A percentile compares a stretch with the other conserved stretches of the same genome.
These are phyloP conservation scores for Leccinum incarnatum DNA, from an alignment of 768 basidiomycete species.

Conservation along the genomic window DNA sequence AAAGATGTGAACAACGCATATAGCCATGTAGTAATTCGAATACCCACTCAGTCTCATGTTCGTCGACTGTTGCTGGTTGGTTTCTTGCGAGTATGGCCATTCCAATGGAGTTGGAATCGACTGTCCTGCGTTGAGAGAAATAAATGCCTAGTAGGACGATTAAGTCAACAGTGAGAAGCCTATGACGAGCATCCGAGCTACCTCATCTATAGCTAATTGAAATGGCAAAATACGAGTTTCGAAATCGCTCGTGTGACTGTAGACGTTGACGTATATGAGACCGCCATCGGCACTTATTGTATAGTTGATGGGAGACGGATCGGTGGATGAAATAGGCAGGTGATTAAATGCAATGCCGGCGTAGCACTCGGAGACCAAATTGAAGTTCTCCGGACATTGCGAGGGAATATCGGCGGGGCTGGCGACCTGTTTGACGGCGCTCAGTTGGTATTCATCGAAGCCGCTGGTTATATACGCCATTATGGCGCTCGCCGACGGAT, in stretches of 20 bases:
- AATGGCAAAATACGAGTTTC: slow-evolving; percentile 66
- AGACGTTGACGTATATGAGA: slow-evolving; percentile 61
- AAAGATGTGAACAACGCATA: slow-evolving; percentile 4
- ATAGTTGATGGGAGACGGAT: slow-evolving; percentile 50
- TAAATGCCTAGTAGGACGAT: slow-evolving; percentile 57
- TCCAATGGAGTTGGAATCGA: slow-evolving; percentile 56
- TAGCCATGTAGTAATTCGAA: not conserved
- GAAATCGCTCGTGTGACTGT: slow-evolving; percentile 62
- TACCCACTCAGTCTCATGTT: slow-evolving; percentile 54
- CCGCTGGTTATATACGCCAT: slow-evolving; percentile 56
- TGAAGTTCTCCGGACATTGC: slow-evolving; percentile 73
- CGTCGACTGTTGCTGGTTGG: slow-evolving; percentile 62
- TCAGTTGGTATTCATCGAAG: slow-evolving; percentile 47
- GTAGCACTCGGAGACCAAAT: slow-evolving; percentile 65
- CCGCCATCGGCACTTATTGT: slow-evolving; percentile 70
- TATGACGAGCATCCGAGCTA: slow-evolving; percentile 18
- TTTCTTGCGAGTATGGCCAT: slow-evolving; percentile 65
- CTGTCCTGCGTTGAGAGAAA: slow-evolving; percentile 61
- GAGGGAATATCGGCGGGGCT: slow-evolving; percentile 48
- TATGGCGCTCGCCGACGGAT: slow-evolving; percentile 55
- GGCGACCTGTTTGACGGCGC: slow-evolving; percentile 47
- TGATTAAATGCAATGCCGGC: slow-evolving; percentile 62
- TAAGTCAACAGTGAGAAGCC: not conserved
- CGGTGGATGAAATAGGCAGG: slow-evolving; percentile 42
- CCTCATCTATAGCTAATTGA: slow-evolving; percentile 76